These are phyloP conservation scores for Fusarium acutatum DNA, from an alignment of 2,329 filamentous ascomycete species.

Conservation along the genomic window DNA sequence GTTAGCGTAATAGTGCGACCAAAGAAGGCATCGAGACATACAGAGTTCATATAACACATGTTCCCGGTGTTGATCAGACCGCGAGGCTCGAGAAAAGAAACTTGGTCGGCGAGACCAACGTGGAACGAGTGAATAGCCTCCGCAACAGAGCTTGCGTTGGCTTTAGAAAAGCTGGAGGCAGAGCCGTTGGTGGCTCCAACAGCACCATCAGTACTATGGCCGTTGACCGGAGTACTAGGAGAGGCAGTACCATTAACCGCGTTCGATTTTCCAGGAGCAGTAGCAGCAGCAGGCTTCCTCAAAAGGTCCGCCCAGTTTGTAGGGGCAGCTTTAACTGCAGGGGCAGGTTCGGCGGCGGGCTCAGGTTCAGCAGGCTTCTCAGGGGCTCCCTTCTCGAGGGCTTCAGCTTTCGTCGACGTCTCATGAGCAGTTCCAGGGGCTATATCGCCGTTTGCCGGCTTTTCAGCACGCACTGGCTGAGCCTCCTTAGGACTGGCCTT, in stretches of 20 bases:
- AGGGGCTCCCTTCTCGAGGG: conserved; percentile 34
- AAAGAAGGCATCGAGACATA: conserved; percentile 56
- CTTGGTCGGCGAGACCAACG: conserved; percentile 69
- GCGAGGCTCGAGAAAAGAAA: conserved; percentile 88
- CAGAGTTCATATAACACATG: conserved; percentile 99
- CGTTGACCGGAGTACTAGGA: conserved; percentile 35
- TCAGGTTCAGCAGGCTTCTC: conserved; percentile 39
- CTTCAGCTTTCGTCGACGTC: conserved; percentile 6
- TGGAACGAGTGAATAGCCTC: conserved; percentile 81
- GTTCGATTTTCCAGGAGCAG: conserved; percentile 21
- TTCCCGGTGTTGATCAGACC: conserved; percentile 97
- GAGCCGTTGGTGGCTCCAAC: conserved; percentile 32
- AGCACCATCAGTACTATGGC: conserved; percentile 26
- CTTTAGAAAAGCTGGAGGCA: conserved; percentile 52
- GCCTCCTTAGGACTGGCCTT: conserved; percentile 48
- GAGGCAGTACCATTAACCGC: conserved; percentile 42
- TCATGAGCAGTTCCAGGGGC: conserved; percentile 20
- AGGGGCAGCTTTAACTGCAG: conserved; percentile 44
- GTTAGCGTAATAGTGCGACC: conserved; percentile 46
- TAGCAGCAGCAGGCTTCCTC: conserved; percentile 39
- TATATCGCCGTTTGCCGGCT: conserved; percentile 34
- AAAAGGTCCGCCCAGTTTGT: conserved; percentile 55
- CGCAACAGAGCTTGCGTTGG: conserved; percentile 68
- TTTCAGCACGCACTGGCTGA: conserved; percentile 40
- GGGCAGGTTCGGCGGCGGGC: conserved; percentile 21